Evolutionary conservation across 2,329 filamentous ascomycete genomes (phyloP), one percentile per base, ranked within the genome.

Genomic region (Trematosphaeria pertusa): DNA sequence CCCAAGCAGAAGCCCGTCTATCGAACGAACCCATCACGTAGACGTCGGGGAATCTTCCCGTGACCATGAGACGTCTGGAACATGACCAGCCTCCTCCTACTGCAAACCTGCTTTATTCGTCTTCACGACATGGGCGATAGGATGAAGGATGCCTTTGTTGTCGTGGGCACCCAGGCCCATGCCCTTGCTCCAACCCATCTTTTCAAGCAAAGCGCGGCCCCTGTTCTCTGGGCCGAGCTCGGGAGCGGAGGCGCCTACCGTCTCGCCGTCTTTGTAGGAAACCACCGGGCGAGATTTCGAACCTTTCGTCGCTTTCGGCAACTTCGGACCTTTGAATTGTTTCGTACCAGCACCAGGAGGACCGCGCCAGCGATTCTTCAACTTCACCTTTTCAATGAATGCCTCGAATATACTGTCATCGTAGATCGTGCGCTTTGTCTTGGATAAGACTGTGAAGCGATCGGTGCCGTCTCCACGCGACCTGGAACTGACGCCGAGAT

Each of bases 151-250:
- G 22, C 94, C 94, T 71, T 94, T 89, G 70, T 95, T 96, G 54
- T 95, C 86, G 1, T 78, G 67, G 9, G 89, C 84, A 41, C 94
- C 94, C 1, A 99, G 80, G 1, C 88, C 89, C 65, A 87, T 96
- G 4, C 94, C 94, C 41, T 81, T 87, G 51, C 83, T 88, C 92
- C 94, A 99, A 3, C 94, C 94, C 94, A 97, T 97, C 74, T 94
- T 97, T 75, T 96, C 91, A 54, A 99, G 75, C 85, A 99, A 89
- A 3, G 85, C 84, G 39, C 91, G 83, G 9, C 94, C 94, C 57
- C 85, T 90, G 68, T 96, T 97, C 42, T 88, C 88, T 4, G 79
- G 77, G 1, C 89, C 89, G 22, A 99, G 80, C 69, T 96, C 92
- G 9, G 91, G 89, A 1, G 93, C 92, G 37, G 85, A 84, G 1